Base-by-base conservation (phyloP, 2,329 filamentous ascomycete genomes). In the Fusarium miscanthi region DNA sequence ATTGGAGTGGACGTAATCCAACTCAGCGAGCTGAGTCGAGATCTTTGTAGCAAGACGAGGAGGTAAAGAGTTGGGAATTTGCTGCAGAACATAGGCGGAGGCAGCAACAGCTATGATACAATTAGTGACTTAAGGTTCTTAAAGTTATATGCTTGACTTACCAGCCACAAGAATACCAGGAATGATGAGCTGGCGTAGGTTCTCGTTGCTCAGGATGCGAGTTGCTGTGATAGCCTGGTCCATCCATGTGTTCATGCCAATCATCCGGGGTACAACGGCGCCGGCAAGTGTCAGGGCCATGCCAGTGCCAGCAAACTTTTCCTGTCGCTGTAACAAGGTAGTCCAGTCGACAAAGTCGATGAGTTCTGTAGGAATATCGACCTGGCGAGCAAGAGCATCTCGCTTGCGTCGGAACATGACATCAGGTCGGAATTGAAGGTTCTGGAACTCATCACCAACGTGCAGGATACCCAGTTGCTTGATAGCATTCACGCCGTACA, bases 1-100 rank as follows among this genome's bases (percentile, higher is more conserved):
- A 84, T 99, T 99, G 73, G 89, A 84, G 82, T 99, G 96, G 3
- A 96, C 93, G 80, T 98, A 99, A 84, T 99, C 96, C 78, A 97
- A 90, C 23, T 92, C 88, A 12, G 89, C 85, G 41, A 99, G 90
- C 77, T 94, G 93, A 37, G 89, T 85, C 5, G 94, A 92, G 65
- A 99, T 93, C 84, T 98, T 98, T 78, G 88, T 88, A 45, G 92
- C 92, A 10, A 99, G 89, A 16, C 94, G 94, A 59, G 92, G 92
- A 4, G 96, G 96, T 1, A 99, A 90, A 2, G 95, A 96, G 59
- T 92, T 89, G 25, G 96, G 96, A 72, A 99, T 97, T 72, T 95
- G 93, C 64, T 92, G 91, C 30, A 99, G 85, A 63, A 97, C 86
- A 81, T 97, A 98, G 67, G 91, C 92, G 7, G 92, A 87, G 45